Evolutionary conservation across 2,329 filamentous ascomycete species (phyloP), one percentile per base, ranked within the genome.

Genomic region (Talaromyces sp.): DNA sequence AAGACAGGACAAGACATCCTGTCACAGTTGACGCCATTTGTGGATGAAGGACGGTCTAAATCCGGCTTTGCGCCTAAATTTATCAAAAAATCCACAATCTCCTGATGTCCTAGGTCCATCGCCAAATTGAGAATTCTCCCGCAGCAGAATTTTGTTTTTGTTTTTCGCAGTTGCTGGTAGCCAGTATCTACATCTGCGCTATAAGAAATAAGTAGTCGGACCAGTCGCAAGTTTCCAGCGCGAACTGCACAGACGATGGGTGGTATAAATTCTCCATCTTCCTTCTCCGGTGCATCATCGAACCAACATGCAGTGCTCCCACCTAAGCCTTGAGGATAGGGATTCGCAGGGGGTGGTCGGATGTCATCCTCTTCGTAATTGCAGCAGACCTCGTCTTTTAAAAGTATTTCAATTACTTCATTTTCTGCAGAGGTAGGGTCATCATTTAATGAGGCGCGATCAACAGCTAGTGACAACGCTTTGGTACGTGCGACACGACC

Each of bases 131-230:
- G 2, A 10, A 61, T 61, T 27, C 59, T 50, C 11, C 59, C 59
- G 5, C 59, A 61, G 19, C 59, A 61, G 15, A 50, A n/a, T 9
- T 39, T 49, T 19, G 59, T 50, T 10, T 19, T 37, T 61, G 59
- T 37, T 3, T 13, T 8, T 2, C 2, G n/a, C 8, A 61, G 31
- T 39, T 27, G n/a, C 1, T 31, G 59, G 45, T 61, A 61, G 8
- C 43, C 10, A 22, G 59, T 61, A 31, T 61, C 50, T 10, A 61
- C 43, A 50, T 61, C 45, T 37, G 59, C 59, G 10, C 59, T 45
- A 19, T 50, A 27, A 7, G 59, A 61, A 50, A 61, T n/a, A n/a
- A 61, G 33, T 25, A 61, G 1, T 17, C 39, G 43, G 27, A 61
- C 59, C 31, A 61, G n/a, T 7, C 33, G 27, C 33, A 50, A n/a